These are phyloP conservation scores for Blastobotrys petasosporus DNA, from an alignment of 1,139 yeast genomes.

Conservation along the genomic window DNA sequence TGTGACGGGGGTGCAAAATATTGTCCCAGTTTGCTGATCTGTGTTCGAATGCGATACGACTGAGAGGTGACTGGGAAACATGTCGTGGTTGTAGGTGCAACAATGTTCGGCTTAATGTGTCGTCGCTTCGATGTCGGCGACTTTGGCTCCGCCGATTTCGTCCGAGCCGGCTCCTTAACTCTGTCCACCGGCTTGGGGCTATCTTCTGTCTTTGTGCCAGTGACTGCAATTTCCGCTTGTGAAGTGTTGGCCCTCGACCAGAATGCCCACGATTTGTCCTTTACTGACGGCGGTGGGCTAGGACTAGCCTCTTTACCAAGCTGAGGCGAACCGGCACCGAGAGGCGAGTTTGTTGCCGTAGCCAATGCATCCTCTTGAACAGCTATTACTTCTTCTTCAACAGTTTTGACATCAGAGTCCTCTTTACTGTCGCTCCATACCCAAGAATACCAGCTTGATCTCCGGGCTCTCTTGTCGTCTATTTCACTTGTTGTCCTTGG, in stretches of 20 bases:
- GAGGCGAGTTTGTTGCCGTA: no score
- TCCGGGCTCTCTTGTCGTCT: not conserved
- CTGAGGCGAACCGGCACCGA: not conserved
- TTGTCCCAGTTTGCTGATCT: conserved; percentile 23
- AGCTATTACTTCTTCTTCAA: not conserved
- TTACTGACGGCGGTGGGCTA: not conserved
- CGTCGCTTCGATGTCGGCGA: conserved; percentile 9
- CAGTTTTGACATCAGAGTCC: not conserved
- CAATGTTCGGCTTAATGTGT: conserved; percentile 26
- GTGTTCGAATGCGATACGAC: conserved; percentile 18
- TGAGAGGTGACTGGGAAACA: conserved; percentile 26
- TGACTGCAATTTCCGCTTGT: conserved; percentile 35
- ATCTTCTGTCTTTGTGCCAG: conserved; percentile 35
- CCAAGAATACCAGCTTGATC: conserved; percentile 14
- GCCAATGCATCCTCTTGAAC: no score
- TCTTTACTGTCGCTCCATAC: conserved; percentile 9
- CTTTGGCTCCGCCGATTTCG: not conserved
- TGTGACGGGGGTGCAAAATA: conserved; percentile 20
- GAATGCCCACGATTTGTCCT: conserved; percentile 31
- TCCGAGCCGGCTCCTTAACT: conserved; percentile 2
- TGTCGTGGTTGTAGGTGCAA: conserved; percentile 28
- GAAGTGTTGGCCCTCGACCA: conserved; percentile 23
- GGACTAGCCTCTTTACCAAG: no score
- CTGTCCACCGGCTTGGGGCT: conserved; percentile 25
- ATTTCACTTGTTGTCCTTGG: no score